Base-by-base conservation (phyloP, 176 grass and related monocot genomes). In the Chloris gayana region DNA sequence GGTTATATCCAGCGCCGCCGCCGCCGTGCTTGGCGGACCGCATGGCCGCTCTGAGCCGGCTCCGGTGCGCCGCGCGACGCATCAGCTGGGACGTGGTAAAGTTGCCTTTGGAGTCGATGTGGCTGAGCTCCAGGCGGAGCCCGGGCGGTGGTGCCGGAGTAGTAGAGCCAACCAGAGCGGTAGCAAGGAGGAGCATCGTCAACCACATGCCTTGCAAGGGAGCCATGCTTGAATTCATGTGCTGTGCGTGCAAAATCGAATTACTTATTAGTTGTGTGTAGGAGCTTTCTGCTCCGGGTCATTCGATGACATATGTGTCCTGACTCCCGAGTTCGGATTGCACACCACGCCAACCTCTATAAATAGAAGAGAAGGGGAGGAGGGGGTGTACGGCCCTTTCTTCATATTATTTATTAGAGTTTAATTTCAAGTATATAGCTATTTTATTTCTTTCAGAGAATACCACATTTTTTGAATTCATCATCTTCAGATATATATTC, bases 21-120 rank as follows among this genome's bases (percentile, higher is more conserved):
- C n/a, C n/a, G n/a, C n/a, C n/a, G n/a, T 24, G 54, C 54, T 0
- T 22, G 51, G 54, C 22, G 54, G 47, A 58, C 54, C n/a, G 54
- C 54, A 9, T 58, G 54, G 6, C 22, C 4, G 22, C 54, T 58
- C 54, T 58, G 54, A 24, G 22, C 22, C 54, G 54, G 54, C 54
- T 58, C 54, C 54, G 7, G 21, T 24, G 54, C 54, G 22, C 54
- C 54, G 82, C 62, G 19, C 49, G 63, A 1, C 49, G 22, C 6
- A 70, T 9, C 30, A 69, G 63, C 14, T 77, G 46, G 25, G 25
- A 21, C 19, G 0, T 67, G 5, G 63, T 76, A 50, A 44, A 58
- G 63, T 66, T 25, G 61, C 82, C 63, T 4, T 57, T 32, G 61
- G 73, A 56, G 46, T 69, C 46, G 24, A 77, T 49, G 62, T 69